Base-by-base conservation (phyloP, 345 rosid species). In the Corchorus capsularis region DNA sequence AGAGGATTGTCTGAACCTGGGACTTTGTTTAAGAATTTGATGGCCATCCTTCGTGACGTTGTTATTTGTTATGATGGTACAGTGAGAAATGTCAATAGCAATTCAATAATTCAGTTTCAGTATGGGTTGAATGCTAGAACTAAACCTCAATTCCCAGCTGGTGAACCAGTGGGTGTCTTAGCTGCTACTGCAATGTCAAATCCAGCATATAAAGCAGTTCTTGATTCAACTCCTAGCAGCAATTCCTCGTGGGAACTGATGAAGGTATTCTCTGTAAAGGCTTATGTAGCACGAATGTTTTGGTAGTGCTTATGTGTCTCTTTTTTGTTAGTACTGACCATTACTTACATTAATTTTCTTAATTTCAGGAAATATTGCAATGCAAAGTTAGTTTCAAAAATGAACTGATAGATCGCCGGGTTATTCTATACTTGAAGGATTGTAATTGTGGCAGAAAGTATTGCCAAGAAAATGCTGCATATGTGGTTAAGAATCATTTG, bases 161-260 rank as follows among this genome's bases (percentile, higher is more conserved):
- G 99, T 71, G 99, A 96, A 77, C 99, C 99, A 61, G 97, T 96
- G 62, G 99, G 99, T 63, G 98, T 93, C 52, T 84, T 93, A 79
- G 98, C 99, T 72, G 98, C 99, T 53, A 96, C 99, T 71, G 96
- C 98, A 20, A 93, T 96, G 96, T 93, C 98, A 47, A 93, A 86
- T 83, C 98, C 99, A 79, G 99, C 99, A 6, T 96, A 93, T 66
- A 96, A 93, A 81, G 99, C 99, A 3, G 99, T 96, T 78, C 96
- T 96, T 78, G 99, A 96, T 90, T 93, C 99, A 67, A 77, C 88
- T 73, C 88, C 98, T 9, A 93, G 86, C 71, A 96, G 97, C 85
- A 96, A 89, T 77, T 89, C 91, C 19, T 96, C 97, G 11, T 96
- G 99, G 99, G 99, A 96, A 73, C 77, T 84, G 82, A 96, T 96